phyloP scores from a whole-genome alignment of 2,329 filamentous ascomycete species.

The Diaporthe vaccinii region DNA sequence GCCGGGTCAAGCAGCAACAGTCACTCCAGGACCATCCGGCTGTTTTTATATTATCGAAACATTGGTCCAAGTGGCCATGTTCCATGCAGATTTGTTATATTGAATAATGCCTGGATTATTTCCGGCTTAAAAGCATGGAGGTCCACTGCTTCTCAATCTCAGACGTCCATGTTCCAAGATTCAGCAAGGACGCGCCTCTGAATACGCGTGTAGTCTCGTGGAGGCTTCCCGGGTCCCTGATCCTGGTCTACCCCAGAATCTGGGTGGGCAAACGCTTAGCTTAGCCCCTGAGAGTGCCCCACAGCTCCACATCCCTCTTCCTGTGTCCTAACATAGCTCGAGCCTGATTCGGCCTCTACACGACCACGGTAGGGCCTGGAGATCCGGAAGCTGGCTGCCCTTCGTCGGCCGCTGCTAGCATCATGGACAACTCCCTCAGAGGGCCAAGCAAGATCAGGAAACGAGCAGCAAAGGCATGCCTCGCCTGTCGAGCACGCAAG shows the following conservation, averaged over 20 bases:
- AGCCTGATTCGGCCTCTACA: conserved; percentile 14
- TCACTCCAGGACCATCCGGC: not conserved
- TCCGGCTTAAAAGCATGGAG: not conserved
- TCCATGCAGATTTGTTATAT: not conserved
- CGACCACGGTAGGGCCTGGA: conserved; percentile 5
- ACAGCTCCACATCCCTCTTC: conserved; percentile 26
- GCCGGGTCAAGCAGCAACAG: not conserved
- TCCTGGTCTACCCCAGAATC: conserved; percentile 27
- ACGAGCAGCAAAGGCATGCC: conserved; percentile 64
- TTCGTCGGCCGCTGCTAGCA: not conserved
- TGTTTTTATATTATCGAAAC: conserved; percentile 8
- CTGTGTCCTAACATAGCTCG: conserved; percentile 1
- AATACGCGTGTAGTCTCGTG: not conserved
- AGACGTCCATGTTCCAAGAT: not conserved
- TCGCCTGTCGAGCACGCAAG: conserved; percentile 61
- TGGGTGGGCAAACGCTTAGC: not conserved
- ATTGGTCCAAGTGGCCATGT: not conserved
- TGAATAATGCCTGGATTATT: not conserved
- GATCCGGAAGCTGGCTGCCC: conserved; percentile 7
- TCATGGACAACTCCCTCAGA: conserved; percentile 28
- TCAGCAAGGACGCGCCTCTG: not conserved
- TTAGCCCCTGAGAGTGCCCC: conserved; percentile 18
- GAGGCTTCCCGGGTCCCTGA: conserved; percentile 8
- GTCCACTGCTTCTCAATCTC: not conserved
- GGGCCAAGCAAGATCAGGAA: conserved; percentile 54